These are phyloP conservation scores for Discostella stelligeroides DNA, from an alignment of 108 stramenopile genomes.

Conservation along the genomic window DNA sequence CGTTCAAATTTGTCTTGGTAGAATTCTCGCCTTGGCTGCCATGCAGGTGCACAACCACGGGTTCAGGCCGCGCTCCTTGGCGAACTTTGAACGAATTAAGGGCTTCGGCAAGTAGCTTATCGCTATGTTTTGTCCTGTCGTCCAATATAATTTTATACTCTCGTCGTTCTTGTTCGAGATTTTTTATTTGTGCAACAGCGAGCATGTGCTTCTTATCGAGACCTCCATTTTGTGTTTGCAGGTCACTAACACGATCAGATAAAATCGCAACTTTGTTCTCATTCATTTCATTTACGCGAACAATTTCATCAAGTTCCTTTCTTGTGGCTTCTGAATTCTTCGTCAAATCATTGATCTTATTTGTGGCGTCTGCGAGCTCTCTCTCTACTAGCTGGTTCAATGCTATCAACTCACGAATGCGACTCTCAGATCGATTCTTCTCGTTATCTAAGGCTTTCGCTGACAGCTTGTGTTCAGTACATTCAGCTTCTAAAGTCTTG, in stretches of 20 bases:
- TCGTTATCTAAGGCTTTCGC: conserved; percentile 1
- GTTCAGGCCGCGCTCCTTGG: conserved; percentile 3
- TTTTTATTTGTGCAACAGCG: conserved; percentile 12
- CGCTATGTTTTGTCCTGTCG: conserved; percentile 15
- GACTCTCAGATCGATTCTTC: conserved; percentile 9
- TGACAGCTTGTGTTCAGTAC: conserved; percentile 4
- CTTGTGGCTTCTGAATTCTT: conserved; percentile 5
- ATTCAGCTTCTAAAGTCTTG: conserved; percentile 10
- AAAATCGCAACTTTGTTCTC: conserved; percentile 5
- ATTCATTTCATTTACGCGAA: conserved; percentile 1
- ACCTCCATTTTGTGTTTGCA: conserved; percentile 4
- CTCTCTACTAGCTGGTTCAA: conserved; percentile 16
- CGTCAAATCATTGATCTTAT: conserved; percentile 16
- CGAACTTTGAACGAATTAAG: conserved; percentile 2
- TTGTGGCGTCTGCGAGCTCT: conserved; percentile 10
- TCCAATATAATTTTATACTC: conserved; percentile 16
- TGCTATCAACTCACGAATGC: conserved; percentile 19
- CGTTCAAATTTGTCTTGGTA: neutral
- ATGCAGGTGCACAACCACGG: conserved; percentile 27
- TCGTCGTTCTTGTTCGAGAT: conserved; percentile 23
- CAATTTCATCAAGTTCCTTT: conserved; percentile 12
- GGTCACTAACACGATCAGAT: neutral
- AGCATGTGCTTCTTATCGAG: conserved; percentile 14
- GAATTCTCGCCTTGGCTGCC: neutral
- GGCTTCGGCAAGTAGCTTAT: conserved; percentile 13